Conservation (phyloP, 2,329 filamentous ascomycete genomes). For the Ophiostoma australiae region DNA sequence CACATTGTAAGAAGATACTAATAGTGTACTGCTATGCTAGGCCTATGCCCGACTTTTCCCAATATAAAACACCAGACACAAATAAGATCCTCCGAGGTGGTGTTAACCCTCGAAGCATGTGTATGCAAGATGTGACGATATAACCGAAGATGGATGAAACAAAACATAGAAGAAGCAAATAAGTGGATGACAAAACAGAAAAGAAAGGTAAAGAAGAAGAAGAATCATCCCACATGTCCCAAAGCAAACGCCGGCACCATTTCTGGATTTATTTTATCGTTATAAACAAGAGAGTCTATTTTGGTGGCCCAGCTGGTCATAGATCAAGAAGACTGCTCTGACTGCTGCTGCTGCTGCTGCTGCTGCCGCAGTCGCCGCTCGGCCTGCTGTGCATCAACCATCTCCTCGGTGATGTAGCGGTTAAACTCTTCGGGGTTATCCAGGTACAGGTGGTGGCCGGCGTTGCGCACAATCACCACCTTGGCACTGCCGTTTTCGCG, state of each 20-base stretch:
- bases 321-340: neutral
- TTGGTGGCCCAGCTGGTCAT: too few relatives aligned
- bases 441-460: constrained; percentile 56
- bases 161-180: neutral
- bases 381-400: constrained; percentile 45
- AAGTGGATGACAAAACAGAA: neutral
- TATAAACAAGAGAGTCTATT: neutral
- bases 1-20: neutral
- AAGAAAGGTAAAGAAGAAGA: neutral
- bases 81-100: neutral
- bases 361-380: constrained; percentile 26
- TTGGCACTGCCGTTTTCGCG: constrained; percentile 75
- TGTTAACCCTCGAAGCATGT: neutral
- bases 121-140: constrained; percentile 3
- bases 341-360: constrained; percentile 7
- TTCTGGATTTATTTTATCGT: neutral
- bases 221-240: constrained; percentile 5
- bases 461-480: constrained; percentile 67
- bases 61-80: neutral
- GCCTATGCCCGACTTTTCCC: neutral
- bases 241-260: constrained; percentile 11
- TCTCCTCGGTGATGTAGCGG: constrained; percentile 46
- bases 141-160: neutral
- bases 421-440: constrained; percentile 58
- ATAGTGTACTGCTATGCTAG: constrained; percentile 5